Base-by-base conservation (phyloP, 2,329 filamentous ascomycete species). In the Hypocreales sp. region DNA sequence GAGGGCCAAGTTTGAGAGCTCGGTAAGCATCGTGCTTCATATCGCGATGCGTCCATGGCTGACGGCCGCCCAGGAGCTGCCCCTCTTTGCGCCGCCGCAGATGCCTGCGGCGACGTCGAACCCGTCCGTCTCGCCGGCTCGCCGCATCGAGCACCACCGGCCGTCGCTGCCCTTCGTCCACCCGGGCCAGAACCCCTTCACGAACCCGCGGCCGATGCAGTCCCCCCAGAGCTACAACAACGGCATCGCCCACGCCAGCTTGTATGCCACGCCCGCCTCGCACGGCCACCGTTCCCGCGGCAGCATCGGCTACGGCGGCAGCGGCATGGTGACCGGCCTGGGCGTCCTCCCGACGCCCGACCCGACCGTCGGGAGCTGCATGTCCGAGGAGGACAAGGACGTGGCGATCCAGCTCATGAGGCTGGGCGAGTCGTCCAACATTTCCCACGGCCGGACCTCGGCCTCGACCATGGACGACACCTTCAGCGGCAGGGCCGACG, bases 361-460 rank as follows among this genome's bases (percentile, higher is more conserved):
- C 43, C 87, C 87, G n/a, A 98, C 90, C 9, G 80, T 95, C 41
- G 82, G 82, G 29, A 95, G 87, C 55, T 92, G 83, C 51, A 87
- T 98, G 52, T 95, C 87, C 10, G 90, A 98, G 48, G 90, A 98
- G 53, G 72, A 77, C 40, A 77, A 77, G 47, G 90, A 98, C 54
- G 90, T 95, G 35, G 90, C 90, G 31, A 77, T 94, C 47, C 90
- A 95, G 56, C 64, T 98, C 44, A 95, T 98, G 76, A 79, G 87
- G 40, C 69, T 98, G 29, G 86, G 90, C 24, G 86, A 94, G 48
- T 82, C 86, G 41, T 90, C 84, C 31, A 92, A 92, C 48, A 79
- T 92, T 45, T 92, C 84, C 2, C 82, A 93, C 44, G 86, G 84
- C 29, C 79, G 87, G 39, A 92, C 83, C 4, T 94, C 87, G 7